These are phyloP conservation scores for Tolypocladium album DNA, from an alignment of 2,329 filamentous ascomycete species.

Conservation along the genomic window DNA sequence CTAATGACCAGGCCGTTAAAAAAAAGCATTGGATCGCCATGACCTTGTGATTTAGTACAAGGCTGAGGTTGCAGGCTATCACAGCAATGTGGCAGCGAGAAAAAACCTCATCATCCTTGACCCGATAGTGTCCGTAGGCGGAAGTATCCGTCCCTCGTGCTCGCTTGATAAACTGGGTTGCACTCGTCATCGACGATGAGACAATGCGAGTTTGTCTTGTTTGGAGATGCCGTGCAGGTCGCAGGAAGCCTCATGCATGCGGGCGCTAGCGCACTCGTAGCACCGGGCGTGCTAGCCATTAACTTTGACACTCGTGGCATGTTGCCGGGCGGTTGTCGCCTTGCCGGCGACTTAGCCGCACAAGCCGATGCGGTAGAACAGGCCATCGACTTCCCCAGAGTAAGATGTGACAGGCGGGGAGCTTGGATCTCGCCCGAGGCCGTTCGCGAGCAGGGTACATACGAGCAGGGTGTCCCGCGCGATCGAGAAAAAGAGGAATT, in stretches of 20 bases:
- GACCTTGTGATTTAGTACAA: background rate
- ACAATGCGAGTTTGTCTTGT: background rate
- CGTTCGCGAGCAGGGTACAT: background rate
- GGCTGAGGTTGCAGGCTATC: background rate
- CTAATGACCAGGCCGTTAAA: background rate
- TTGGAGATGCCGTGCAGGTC: background rate
- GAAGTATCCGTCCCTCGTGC: background rate
- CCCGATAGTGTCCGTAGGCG: background rate
- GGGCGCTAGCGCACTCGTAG: background rate
- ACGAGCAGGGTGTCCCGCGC: background rate
- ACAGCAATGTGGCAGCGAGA: background rate
- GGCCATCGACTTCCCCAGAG: background rate
- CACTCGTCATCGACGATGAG: background rate
- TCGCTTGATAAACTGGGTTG: background rate
- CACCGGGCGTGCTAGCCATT: background rate
- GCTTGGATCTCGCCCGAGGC: background rate
- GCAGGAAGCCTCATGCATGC: background rate
- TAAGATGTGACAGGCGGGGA: background rate
- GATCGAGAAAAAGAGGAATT: background rate
- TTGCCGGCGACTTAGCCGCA: background rate
- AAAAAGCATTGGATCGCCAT: background rate
- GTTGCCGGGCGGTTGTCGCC: background rate
- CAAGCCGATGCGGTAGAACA: background rate
- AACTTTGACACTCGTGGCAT: background rate
- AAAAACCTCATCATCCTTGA: background rate